phyloP scores from a whole-genome alignment of 108 stramenopile genomes.

The Nitzschia putrida region DNA sequence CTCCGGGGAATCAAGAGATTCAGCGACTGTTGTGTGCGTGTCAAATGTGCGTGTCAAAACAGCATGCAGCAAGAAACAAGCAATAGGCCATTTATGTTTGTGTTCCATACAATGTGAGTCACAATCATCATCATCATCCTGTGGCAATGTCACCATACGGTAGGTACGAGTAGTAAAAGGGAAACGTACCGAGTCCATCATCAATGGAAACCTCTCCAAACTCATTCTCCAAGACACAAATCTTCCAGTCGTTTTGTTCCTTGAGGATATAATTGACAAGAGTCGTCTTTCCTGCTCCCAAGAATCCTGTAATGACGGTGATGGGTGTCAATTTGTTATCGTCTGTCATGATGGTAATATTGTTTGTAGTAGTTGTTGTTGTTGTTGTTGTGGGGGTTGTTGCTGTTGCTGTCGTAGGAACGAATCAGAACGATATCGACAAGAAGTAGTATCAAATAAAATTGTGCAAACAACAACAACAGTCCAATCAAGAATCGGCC shows the following conservation, averaged over 20 bases:
- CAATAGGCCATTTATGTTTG: neutral
- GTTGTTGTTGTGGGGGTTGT: too few species aligned
- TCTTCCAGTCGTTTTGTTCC: constrained; percentile 94
- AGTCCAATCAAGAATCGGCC: too few species aligned
- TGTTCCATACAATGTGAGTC: neutral
- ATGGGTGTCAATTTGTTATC: constrained; percentile 77
- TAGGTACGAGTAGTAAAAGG: too few species aligned
- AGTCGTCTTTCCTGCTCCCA: constrained; percentile 98
- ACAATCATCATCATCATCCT: too few species aligned
- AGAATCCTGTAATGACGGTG: constrained; percentile 91
- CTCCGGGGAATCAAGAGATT: constrained; percentile 89
- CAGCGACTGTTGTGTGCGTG: constrained; percentile 75
- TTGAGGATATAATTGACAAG: constrained; percentile 98
- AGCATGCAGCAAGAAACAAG: neutral
- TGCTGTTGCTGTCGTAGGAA: too few species aligned
- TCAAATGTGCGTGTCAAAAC: too few species aligned
- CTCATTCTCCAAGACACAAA: constrained; percentile 99
- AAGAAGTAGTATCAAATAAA: too few species aligned
- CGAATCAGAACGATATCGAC: too few species aligned
- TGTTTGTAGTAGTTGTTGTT: too few species aligned
- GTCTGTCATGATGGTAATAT: constrained; percentile 13
- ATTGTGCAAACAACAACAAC: too few species aligned
- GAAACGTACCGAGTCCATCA: constrained; percentile 89
- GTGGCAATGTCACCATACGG: too few species aligned
- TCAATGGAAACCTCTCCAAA: constrained; percentile 96